Percentiles rank a stretch among this genome's conserved stretches.
Evolutionary conservation across 169 alveolate species (phyloP).

Genomic region (Eimeria necatrix): DNA sequence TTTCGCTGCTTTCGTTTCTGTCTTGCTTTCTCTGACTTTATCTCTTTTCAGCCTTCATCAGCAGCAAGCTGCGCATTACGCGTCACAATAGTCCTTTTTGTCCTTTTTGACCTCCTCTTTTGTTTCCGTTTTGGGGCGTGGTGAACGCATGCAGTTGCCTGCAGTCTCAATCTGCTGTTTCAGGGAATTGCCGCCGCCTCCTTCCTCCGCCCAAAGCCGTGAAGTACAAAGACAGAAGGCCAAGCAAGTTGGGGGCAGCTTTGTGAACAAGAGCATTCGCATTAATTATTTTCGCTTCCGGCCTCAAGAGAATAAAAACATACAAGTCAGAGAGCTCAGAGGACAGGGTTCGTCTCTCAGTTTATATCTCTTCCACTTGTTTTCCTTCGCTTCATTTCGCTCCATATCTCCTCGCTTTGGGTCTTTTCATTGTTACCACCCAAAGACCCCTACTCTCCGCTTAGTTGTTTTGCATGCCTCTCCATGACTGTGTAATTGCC

Average conservation of each 20-base stretch:
- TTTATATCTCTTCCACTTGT: too few species aligned
- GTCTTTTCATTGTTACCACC: not conserved
- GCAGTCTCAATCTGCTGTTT: not conserved
- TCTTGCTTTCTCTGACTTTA: too few species aligned
- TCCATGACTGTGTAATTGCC: too few species aligned
- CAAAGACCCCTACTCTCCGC: too few species aligned
- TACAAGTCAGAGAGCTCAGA: constrained; percentile 36
- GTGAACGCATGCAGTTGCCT: not conserved
- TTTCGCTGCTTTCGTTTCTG: too few species aligned
- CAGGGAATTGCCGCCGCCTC: constrained; percentile 65
- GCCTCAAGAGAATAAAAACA: constrained; percentile 39
- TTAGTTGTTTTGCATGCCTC: too few species aligned
- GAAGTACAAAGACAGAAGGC: constrained; percentile 5
- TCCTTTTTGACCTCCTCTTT: too few species aligned
- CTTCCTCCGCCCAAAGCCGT: not conserved
- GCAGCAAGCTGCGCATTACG: too few species aligned
- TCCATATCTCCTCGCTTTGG: not conserved
- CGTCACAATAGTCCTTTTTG: too few species aligned
- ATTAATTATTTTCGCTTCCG: constrained; percentile 63
- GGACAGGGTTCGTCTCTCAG: constrained; percentile 18
- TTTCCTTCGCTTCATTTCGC: not conserved
- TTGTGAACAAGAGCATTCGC: constrained; percentile 35
- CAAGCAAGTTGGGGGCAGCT: constrained; percentile 45
- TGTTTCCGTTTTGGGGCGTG: not conserved
- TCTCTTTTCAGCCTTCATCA: too few species aligned